phyloP scores from a whole-genome alignment of 2,329 filamentous ascomycete genomes.

The Elsinoe fawcettii region DNA sequence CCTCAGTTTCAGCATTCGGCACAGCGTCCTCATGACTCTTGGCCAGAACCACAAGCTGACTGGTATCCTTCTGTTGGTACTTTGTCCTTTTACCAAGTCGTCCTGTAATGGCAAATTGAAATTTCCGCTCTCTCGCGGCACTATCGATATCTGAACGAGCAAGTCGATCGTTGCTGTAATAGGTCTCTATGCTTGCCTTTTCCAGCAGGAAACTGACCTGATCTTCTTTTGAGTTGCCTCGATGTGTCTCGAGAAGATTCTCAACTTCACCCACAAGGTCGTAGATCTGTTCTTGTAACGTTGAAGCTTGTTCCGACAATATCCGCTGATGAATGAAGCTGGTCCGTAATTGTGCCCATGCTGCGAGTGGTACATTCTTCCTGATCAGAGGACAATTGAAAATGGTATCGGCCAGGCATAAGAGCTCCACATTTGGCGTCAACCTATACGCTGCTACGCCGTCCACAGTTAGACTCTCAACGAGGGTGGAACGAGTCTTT shows the following conservation, averaged over 20 bases:
- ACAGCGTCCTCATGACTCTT: conserved; percentile 47
- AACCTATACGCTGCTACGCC: conserved; percentile 80
- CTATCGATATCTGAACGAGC: conserved; percentile 63
- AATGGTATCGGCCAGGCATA: conserved; percentile 63
- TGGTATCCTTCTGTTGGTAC: conserved; percentile 71
- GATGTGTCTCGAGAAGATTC: conserved; percentile 27
- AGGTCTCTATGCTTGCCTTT: conserved; percentile 71
- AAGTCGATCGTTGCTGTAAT: conserved; percentile 72
- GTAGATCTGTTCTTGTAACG: conserved; percentile 54
- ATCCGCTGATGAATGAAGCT: conserved; percentile 66
- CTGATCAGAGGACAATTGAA: conserved; percentile 43
- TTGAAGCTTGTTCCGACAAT: conserved; percentile 54
- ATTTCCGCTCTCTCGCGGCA: conserved; percentile 59
- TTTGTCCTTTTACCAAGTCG: conserved; percentile 77
- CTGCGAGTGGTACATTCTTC: conserved; percentile 38
- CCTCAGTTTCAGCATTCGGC: conserved; percentile 5
- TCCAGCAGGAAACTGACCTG: conserved; percentile 70
- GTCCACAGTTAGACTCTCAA: conserved; percentile 67
- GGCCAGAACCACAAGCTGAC: conserved; percentile 85
- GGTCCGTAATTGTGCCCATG: conserved; percentile 62
- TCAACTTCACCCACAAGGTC: conserved; percentile 51
- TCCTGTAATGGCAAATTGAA: conserved; percentile 77
- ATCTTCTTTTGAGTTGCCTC: conserved; percentile 32
- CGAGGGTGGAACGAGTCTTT: conserved; percentile 49
- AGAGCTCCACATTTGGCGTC: conserved; percentile 75